Percentiles rank a stretch among this genome's conserved stretches.
Evolutionary conservation across 805 yeast species (phyloP).

Genomic region (Clavispora asparagi): DNA sequence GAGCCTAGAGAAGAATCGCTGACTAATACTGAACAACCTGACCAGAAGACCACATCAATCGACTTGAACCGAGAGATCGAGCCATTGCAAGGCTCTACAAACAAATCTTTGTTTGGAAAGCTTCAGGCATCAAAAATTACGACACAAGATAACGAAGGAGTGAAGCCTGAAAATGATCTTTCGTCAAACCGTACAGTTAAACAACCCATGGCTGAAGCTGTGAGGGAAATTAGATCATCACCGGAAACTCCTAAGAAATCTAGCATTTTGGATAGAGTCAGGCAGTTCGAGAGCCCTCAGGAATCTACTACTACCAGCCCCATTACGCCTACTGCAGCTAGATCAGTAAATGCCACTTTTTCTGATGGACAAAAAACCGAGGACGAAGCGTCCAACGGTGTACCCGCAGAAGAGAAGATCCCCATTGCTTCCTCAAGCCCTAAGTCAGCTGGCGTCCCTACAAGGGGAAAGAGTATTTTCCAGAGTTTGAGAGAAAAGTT

Average conservation of each 20-base stretch:
- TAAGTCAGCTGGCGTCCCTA: conserved; percentile 1
- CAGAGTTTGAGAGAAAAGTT: conserved; percentile 31
- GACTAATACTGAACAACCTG: too few relatives aligned
- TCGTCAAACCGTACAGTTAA: not conserved
- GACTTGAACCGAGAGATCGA: not conserved
- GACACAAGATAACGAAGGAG: not conserved
- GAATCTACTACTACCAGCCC: not conserved
- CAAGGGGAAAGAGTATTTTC: conserved; percentile 26
- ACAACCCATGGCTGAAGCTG: not conserved
- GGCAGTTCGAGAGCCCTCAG: conserved; percentile 30
- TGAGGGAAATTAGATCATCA: not conserved
- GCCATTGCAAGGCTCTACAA: not conserved
- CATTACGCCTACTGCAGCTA: not conserved
- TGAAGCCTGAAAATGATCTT: not conserved
- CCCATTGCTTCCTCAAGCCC: not conserved
- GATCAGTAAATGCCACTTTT: not conserved
- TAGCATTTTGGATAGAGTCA: conserved; percentile 30
- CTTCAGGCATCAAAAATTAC: not conserved
- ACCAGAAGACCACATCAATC: too few relatives aligned
- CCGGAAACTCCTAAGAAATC: conserved; percentile 5
- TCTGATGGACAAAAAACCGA: not conserved
- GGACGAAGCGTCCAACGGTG: not conserved
- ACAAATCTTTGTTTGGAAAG: conserved; percentile 1
- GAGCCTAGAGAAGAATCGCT: too few relatives aligned
- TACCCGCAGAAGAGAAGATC: not conserved